Evolutionary conservation across 306 rosid genomes (phyloP), one percentile per base, ranked within the genome.

Genomic region (Prunus kanzakura): DNA sequence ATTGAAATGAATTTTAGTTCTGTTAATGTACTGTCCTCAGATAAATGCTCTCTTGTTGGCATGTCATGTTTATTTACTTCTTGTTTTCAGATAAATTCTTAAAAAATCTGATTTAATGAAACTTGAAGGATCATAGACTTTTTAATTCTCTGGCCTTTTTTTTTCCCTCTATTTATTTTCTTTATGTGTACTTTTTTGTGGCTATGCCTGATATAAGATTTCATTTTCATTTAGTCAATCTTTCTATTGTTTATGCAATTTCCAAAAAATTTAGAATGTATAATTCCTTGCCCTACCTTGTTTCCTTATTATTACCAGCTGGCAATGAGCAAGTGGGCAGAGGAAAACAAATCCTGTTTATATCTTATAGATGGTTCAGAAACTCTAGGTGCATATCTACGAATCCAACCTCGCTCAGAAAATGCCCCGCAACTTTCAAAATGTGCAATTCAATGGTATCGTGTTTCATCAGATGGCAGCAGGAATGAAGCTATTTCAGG

Each of bases 401-500:
- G 70, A 69, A 79, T 94, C 80, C 86, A 78, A 76, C 80, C 91
- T 72, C 71, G 88, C 87, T 89, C 95, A 60, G 93, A 82, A 35
- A 84, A 71, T 68, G 90, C 88, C 47, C 91, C 88, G 71, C 89
- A 79, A 10, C 87, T 89, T 71, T 84, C 91, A 25, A 87, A 84
- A 77, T 92, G 97, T 76, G 89, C 82, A n/a, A 81, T 94, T 77
- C 97, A 92, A 83, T 94, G 98, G 98, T 90, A 84, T 84, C 92
- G 98, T 54, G 84, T 90, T 65, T 94, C 98, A 52, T 79, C 84
- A 47, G 98, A 92, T 62, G 91, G 95, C 58, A 92, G 89, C 86
- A 85, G 95, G 89, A 91, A 90, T 72, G 96, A 94, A 85, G 87
- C 80, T 51, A 90, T 94, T 81, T 89, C 96, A 84, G 96, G 98